A percentile compares a stretch with the other conserved stretches of the same genome.
Conservation (phyloP, 2,329 filamentous ascomycete genomes). For the Aspergillus awamori region DNA sequence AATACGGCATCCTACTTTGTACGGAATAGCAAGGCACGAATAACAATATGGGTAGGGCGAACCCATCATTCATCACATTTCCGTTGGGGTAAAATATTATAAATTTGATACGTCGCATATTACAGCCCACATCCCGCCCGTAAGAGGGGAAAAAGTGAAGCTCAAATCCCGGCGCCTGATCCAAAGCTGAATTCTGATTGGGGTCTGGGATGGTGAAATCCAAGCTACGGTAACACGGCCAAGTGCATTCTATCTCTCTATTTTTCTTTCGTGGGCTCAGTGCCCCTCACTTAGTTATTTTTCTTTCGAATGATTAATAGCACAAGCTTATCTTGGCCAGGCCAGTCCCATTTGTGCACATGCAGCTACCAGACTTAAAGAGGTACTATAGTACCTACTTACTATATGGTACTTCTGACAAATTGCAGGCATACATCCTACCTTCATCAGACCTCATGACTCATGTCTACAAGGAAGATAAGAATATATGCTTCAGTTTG, state of each 20-base stretch:
- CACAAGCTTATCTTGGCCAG: background rate
- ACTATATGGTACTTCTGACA: background rate
- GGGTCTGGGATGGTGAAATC: background rate
- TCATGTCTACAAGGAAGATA: background rate
- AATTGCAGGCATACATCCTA: background rate
- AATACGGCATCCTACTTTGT: background rate
- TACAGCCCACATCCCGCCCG: background rate
- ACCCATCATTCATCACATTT: background rate
- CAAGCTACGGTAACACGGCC: background rate
- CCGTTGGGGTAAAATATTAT: background rate
- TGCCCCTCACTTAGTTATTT: background rate
- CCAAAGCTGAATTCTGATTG: background rate
- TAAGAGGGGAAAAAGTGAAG: background rate
- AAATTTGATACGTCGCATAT: background rate
- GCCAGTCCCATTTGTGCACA: background rate
- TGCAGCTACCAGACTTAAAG: background rate
- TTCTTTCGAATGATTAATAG: no score
- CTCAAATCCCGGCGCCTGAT: background rate
- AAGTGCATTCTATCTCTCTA: background rate
- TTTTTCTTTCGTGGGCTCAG: no score
- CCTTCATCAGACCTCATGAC: background rate
- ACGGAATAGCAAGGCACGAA: background rate
- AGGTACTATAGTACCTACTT: background rate
- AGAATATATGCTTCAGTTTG: background rate
- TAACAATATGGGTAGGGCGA: background rate